Conservation (phyloP, 2,329 filamentous ascomycete species). For the Xylaria sp. region DNA sequence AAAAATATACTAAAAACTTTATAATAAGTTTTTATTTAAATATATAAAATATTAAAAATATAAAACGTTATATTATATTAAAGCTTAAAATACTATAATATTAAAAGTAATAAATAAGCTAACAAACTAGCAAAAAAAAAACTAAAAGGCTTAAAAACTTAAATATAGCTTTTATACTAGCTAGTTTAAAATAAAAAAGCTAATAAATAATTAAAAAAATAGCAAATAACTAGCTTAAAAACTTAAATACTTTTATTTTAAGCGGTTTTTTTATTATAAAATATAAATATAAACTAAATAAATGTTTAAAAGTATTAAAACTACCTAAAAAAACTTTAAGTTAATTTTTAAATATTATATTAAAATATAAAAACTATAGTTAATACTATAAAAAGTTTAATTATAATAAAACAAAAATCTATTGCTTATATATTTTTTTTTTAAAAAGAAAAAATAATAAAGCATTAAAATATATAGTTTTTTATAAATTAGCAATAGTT, state of each 20-base stretch:
- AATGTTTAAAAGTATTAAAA: not conserved
- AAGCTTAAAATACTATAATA: not conserved
- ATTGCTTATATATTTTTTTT: not conserved
- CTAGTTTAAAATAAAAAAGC: not conserved
- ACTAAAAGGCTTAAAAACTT: not conserved
- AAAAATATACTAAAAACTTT: not conserved
- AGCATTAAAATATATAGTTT: not conserved
- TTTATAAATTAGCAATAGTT: not conserved
- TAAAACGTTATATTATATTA: not conserved
- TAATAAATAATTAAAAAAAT: not conserved
- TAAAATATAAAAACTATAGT: not conserved
- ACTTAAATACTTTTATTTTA: not conserved
- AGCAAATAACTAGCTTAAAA: not conserved
- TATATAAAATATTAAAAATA: not conserved
- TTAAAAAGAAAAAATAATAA: not conserved
- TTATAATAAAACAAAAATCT: not conserved
- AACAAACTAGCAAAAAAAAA: not conserved
- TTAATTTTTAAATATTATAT: not conserved
- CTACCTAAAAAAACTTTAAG: not conserved
- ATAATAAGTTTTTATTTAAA: slow-evolving; percentile 6
- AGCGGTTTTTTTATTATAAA: not conserved
- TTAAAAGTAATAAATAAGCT: not conserved
- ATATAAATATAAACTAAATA: not conserved
- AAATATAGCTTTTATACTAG: not conserved
- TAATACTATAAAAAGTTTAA: slow-evolving; percentile 5